Evolutionary conservation across 2,329 filamentous ascomycete genomes (phyloP), one percentile per base, ranked within the genome.

Genomic region (Microdochium trichocladiopsis): DNA sequence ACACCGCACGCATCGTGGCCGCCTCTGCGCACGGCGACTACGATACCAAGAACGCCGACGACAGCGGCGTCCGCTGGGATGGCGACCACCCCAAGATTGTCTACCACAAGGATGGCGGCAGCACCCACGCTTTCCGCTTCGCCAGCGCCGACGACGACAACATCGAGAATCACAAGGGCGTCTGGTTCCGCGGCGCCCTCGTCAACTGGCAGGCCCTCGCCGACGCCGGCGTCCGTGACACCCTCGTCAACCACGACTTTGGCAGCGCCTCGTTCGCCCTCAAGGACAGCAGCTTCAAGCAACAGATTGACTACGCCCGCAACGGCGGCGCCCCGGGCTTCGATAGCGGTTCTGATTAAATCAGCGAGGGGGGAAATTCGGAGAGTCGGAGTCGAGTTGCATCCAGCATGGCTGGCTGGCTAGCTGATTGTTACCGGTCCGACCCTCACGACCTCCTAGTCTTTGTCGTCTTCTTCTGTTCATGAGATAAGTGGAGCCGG

Each of bases 271-370:
- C 9, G 23, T 56, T 65, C 2, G 63, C 58, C 22, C 53, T 65
- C 48, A 63, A 60, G 53, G 63, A 65, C 49, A 22, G 41, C 11
- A 56, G 52, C 37, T 64, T 59, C 54, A 24, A 57, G 23, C 51
- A 52, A 6, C 52, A 63, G 12, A 54, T 65, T 1, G 57, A 64
- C 18, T 55, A 45, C 11, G 58, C 62, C 3, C 57, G 60, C 24
- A 55, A 53, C 10, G 54, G 90, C 64, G 80, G 76, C 25, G 73
- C 79, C 2, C 80, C 82, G 2, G 79, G 84, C 52, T 73, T 84
- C 47, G 79, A 86, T 56, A 71, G 83, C 41, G 72, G 75, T 5
- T 62, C 75, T 33, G 69, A 31, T 31, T n/a, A n/a, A n/a, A n/a
- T n/a, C n/a, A n/a, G n/a, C n/a, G n/a, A n/a, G n/a, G n/a, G n/a